Conservation (phyloP, 441 rosid species). For the Gossypium lobatum region DNA sequence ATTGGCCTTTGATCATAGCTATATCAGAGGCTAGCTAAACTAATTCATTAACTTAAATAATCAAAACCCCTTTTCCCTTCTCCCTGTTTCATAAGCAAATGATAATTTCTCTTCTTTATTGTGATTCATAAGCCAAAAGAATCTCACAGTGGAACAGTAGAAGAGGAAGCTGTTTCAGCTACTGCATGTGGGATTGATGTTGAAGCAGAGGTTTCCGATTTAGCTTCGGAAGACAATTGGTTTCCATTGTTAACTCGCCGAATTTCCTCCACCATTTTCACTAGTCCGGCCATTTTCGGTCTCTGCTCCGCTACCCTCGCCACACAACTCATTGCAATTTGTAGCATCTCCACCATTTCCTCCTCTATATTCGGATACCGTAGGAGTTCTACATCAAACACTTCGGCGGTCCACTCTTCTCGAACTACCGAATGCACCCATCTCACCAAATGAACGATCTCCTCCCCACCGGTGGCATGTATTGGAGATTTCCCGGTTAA, state of each 20-base stretch:
- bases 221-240: slow-evolving; percentile 35
- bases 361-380: slow-evolving; percentile 85
- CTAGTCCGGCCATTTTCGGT: slow-evolving; percentile 60
- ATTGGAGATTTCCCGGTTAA: slow-evolving; percentile 70
- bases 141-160: slow-evolving; percentile 28
- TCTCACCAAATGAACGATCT: slow-evolving; percentile 67
- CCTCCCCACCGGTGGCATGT: slow-evolving; percentile 44
- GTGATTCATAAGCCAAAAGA: background rate
- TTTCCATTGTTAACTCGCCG: slow-evolving; percentile 27
- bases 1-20: too few species aligned
- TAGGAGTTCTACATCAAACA: slow-evolving; percentile 74
- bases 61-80: background rate
- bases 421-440: slow-evolving; percentile 93
- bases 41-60: slow-evolving; percentile 6
- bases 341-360: slow-evolving; percentile 94
- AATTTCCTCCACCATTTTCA: slow-evolving; percentile 68
- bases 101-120: background rate
- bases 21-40: slow-evolving; percentile 10
- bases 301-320: slow-evolving; percentile 65
- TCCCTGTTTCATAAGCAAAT: background rate
- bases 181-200: slow-evolving; percentile 34
- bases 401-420: slow-evolving; percentile 98
- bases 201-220: slow-evolving; percentile 44
- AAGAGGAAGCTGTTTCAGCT: slow-evolving; percentile 41
- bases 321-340: slow-evolving; percentile 76